Base-by-base conservation (phyloP, 495 filamentous ascomycete genomes). In the Penicillium fimorum region DNA sequence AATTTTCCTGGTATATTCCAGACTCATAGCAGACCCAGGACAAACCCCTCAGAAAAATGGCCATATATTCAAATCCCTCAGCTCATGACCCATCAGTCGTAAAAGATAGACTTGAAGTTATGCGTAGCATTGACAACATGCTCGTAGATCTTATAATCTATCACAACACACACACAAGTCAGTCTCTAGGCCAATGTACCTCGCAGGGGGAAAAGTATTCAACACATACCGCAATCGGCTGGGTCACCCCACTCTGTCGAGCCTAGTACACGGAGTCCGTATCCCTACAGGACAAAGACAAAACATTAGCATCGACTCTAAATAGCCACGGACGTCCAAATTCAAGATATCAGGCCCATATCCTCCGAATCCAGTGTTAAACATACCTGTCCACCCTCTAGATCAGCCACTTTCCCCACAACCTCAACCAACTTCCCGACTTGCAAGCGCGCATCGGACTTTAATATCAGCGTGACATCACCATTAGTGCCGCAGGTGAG, bases 71-170 rank as follows among this genome's bases (percentile, higher is more conserved):
- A 7, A 25, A 29, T 47, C 25, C 45, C 22, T n/a, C 48, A 41
- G 30, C 30, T 33, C 11, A 38, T n/a, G n/a, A 17, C 30, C 17
- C 17, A 33, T 61, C 40, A 63, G 58, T 83, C 82, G 64, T 91
- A 92, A 65, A 91, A 91, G 46, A 97, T 84, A 49, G 83, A 74
- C 69, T 89, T 92, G 64, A 90, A 84, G 50, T 85, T 81, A 73
- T 97, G 94, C 11, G 90, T 92, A n/a, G 86, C 84, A 61, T 96
- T 88, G 12, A 96, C 92, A 7, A 97, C 86, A 0, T 87, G 83
- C 52, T 93, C 88, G 44, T 87, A 87, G 48, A 91, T 81, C 58
- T 79, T 82, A 70, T 86, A 92, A 76, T 97, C 92, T 95, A 50
- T 37, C 33, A 7, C 9, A 24, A 9, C 11, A 30, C 11, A 24